phyloP scores from a whole-genome alignment of 2,329 filamentous ascomycete species.

The Pleoardoris graminearum region DNA sequence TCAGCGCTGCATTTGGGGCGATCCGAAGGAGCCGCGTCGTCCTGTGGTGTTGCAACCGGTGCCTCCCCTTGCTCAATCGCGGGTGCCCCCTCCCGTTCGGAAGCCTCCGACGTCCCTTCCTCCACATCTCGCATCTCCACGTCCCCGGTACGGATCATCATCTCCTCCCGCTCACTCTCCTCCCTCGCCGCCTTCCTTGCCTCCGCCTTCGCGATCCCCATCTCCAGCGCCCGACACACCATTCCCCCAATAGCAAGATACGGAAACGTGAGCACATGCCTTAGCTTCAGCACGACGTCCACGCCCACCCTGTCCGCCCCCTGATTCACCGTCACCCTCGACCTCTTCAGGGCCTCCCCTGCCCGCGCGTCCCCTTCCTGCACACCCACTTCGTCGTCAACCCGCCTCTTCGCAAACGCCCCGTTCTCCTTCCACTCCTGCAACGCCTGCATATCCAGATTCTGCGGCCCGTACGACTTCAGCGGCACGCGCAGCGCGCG shows the following conservation, averaged over 20 bases:
- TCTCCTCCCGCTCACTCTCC: neutral
- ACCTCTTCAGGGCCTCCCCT: neutral
- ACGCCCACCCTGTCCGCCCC: constrained; percentile 11
- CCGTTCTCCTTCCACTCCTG: constrained; percentile 20
- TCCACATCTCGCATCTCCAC: neutral
- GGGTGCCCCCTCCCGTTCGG: neutral
- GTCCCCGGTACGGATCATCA: neutral
- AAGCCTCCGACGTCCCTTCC: neutral
- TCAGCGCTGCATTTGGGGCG: constrained; percentile 24
- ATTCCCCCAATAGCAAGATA: constrained; percentile 23
- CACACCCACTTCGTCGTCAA: neutral
- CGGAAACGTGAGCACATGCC: constrained; percentile 26
- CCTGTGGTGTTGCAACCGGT: neutral
- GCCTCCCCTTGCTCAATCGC: neutral
- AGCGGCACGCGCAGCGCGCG: constrained; percentile 22
- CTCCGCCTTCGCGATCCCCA: constrained; percentile 26
- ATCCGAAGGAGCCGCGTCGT: neutral
- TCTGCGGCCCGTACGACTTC: constrained; percentile 18
- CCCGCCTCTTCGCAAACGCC: neutral
- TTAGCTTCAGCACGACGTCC: constrained; percentile 12
- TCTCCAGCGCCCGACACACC: constrained; percentile 18
- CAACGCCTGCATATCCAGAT: constrained; percentile 23
- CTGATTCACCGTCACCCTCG: constrained; percentile 15
- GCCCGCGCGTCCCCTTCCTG: constrained; percentile 5
- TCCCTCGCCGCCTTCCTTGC: neutral